Evolutionary conservation across 495 filamentous ascomycete species (phyloP).

Genomic region (Penicillium roqueforti): DNA sequence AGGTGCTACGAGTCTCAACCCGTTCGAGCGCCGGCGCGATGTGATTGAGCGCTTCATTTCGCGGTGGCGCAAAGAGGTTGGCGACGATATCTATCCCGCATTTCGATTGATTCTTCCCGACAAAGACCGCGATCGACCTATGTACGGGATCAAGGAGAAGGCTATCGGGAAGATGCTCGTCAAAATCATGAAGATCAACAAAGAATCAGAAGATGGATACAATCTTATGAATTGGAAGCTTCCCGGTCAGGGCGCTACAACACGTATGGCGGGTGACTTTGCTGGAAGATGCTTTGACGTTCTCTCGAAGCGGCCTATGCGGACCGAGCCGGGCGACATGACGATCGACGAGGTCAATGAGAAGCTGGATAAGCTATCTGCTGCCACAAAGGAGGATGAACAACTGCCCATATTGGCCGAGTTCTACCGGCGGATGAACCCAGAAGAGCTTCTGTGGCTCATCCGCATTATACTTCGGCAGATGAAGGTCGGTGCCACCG

Average conservation of each 20-base stretch:
- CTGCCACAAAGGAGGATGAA: constrained; percentile 70
- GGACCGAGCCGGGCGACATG: constrained; percentile 68
- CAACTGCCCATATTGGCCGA: constrained; percentile 73
- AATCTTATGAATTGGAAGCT: constrained; percentile 91
- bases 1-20: constrained; percentile 52
- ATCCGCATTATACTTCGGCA: constrained; percentile 91
- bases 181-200: constrained; percentile 88
- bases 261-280: constrained; percentile 80
- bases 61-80: constrained; percentile 82
- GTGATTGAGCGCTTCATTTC: constrained; percentile 89
- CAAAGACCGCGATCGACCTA: constrained; percentile 86
- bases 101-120: constrained; percentile 89
- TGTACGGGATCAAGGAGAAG: constrained; percentile 95
- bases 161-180: constrained; percentile 83
- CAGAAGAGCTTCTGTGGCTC: constrained; percentile 90
- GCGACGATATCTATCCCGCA: constrained; percentile 89
- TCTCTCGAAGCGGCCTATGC: constrained; percentile 77
- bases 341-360: constrained; percentile 86
- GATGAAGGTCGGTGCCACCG: constrained; percentile 97
- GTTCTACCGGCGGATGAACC: constrained; percentile 89
- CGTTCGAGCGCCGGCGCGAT: constrained; percentile 75
- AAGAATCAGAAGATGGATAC: constrained; percentile 81
- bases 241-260: constrained; percentile 61
- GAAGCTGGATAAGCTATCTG: constrained; percentile 73
- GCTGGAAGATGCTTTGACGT: constrained; percentile 83